These are phyloP conservation scores for Aspergillus brunneoviolaceus DNA, from an alignment of 2,329 filamentous ascomycete genomes.

Conservation along the genomic window DNA sequence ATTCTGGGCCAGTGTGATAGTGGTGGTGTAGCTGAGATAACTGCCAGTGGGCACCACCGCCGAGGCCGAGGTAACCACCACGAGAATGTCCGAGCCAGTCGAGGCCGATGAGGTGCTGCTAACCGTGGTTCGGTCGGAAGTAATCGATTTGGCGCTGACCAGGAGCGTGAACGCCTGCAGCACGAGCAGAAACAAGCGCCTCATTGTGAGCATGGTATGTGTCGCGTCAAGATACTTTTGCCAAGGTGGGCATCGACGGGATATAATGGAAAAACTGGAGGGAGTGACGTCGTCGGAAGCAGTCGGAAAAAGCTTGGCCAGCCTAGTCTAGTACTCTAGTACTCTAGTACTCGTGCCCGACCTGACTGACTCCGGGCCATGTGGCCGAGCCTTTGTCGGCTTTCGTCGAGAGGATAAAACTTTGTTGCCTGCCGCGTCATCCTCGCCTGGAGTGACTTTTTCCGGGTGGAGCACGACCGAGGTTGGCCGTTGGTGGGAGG, in stretches of 20 bases:
- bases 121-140: not conserved
- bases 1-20: constrained; percentile 26
- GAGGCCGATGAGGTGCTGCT: not conserved
- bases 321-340: not conserved
- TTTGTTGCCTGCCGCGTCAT: not conserved
- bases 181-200: not conserved
- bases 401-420: not conserved
- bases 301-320: not conserved
- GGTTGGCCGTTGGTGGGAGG: not conserved
- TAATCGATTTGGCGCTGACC: not conserved
- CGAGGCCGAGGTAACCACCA: not conserved
- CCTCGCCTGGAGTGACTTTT: not conserved
- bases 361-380: no score
- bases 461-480: not conserved
- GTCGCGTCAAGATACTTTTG: not conserved
- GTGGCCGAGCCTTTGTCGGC: not conserved
- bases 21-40: constrained; percentile 41
- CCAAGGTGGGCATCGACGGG: not conserved
- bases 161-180: not conserved
- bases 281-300: not conserved
- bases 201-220: not conserved
- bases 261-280: not conserved
- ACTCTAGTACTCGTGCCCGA: no score
- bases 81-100: not conserved
- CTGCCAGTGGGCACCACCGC: constrained; percentile 36